Base-by-base conservation (phyloP, 768 basidiomycete species). In the Pisolithus albus region DNA sequence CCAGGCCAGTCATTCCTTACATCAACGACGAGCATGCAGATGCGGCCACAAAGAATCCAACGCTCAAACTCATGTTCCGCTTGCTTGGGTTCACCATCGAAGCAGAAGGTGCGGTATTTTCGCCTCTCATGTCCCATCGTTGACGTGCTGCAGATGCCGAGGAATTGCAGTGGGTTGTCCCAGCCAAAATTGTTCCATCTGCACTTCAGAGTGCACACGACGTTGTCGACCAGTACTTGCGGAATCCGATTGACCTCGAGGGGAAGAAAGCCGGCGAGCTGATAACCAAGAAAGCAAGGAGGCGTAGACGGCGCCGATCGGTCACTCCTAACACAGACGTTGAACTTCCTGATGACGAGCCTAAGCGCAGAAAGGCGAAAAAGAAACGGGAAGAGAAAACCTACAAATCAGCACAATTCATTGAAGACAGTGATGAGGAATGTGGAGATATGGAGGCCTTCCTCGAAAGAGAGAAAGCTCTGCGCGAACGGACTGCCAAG, bases 381-480 rank as follows among this genome's bases (percentile, higher is more conserved):
- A 82, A 78, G 66, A 74, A 72, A 58, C 83, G 80, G 63, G 86
- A 88, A 64, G 79, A 80, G 64, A 78, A 83, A 70, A 73, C 73
- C 53, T 93, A 88, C 75, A 92, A 92, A 66, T 89, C 86, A 7
- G 91, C 90, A 9, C 86, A 90, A 65, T 89, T 94, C 64, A 92
- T 95, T 64, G 83, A 88, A 62, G 92, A 96, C 69, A 91, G 88
- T 55, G 93, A 96, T 60, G 84, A 75, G 50, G 89, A 91, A 65
- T 81, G 81, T 52, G 88, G 79, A 15, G 84, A 87, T 61, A 85
- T 92, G 66, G 84, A 87, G 46, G 80, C 75, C 5, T 96, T 96
- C 76, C 80, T 92, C 52, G 84, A 76, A 67, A 79, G 76, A 60
- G 93, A 95, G 69, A 79, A 77, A 60, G 71, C 55, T 47, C 65